Conservation (phyloP, 2,329 filamentous ascomycete species). For the Orbilia oligospora region DNA sequence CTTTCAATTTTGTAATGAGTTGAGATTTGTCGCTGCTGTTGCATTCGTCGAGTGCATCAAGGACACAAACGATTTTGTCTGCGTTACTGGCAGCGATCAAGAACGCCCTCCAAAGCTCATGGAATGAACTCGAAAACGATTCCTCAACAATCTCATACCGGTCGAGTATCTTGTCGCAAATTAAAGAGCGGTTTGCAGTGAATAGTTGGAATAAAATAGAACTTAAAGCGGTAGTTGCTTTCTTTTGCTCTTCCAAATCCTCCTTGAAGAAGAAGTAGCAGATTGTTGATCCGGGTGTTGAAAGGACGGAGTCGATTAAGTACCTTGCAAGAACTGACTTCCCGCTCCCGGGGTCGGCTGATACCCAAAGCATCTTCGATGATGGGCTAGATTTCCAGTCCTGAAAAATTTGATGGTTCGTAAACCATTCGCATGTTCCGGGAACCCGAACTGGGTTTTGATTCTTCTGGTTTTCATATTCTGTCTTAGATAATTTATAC, state of each 20-base stretch:
- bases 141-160: constrained; percentile 64
- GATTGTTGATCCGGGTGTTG: constrained; percentile 50
- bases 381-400: constrained; percentile 40
- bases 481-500: too few relatives aligned
- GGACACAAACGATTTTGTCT: constrained; percentile 65
- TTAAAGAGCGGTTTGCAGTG: constrained; percentile 64
- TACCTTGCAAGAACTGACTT: constrained; percentile 68
- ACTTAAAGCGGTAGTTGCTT: not conserved
- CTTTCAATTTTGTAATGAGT: not conserved
- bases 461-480: too few relatives aligned
- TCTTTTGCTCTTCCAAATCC: constrained; percentile 42
- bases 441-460: constrained; percentile 1
- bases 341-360: constrained; percentile 69
- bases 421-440: constrained; percentile 49
- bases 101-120: constrained; percentile 66
- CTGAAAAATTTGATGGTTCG: constrained; percentile 4
- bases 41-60: constrained; percentile 69
- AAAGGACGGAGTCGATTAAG: constrained; percentile 59
- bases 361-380: constrained; percentile 66
- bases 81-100: constrained; percentile 62
- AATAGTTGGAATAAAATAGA: constrained; percentile 2
- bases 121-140: constrained; percentile 62
- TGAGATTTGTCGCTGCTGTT: constrained; percentile 12
- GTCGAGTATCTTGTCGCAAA: constrained; percentile 65
- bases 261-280: constrained; percentile 70